Base-by-base conservation (phyloP, 2,329 filamentous ascomycete genomes). In the Thielaviopsis populi region DNA sequence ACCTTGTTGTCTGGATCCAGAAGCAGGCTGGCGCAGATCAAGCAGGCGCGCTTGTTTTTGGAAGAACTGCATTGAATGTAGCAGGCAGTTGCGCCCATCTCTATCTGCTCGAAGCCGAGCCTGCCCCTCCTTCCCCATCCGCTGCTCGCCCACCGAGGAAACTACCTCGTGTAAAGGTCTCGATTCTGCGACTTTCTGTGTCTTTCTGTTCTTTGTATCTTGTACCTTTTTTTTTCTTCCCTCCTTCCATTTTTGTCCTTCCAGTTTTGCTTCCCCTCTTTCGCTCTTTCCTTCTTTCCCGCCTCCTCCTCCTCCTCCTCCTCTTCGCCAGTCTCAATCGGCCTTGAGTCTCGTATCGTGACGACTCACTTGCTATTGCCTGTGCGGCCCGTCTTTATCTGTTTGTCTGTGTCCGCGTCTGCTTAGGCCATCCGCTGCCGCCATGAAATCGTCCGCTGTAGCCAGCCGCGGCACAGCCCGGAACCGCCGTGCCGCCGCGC, bases 361-460 rank as follows among this genome's bases (percentile, higher is more conserved):
- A 59, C 30, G 33, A 42, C 46, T 27, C 7, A 27, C 27, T 56
- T 56, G 27, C 30, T 15, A 33, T 56, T 56, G 15, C 27, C 42
- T 8, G 15, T 6, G 42, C 42, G 15, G 42, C 42, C 10, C 3
- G n/a, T 6, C 17, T 48, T 15, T n/a, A 15, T 61, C 27, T 10
- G 2, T 56, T 19, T 15, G 15, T 7, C 27, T 15, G 7, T 19
- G 6, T 17, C 24, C 6, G 3, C 15, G 24, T 43, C 37, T 37
- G 46, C 7, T 8, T 37, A 43, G 58, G 37, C n/a, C 41, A 24
- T 24, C 13, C 7, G 17, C 27, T 30, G 53, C 27, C 19, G 63
- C 64, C 61, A 66, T 66, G 64, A 66, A 56, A 46, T 66, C 64
- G 61, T 66, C 64, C 13, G 64, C 64, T 40, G 56, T 66, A n/a